Evolutionary conservation across 2,329 filamentous ascomycete genomes (phyloP).

Genomic region (Fusarium sterilihyphosum): DNA sequence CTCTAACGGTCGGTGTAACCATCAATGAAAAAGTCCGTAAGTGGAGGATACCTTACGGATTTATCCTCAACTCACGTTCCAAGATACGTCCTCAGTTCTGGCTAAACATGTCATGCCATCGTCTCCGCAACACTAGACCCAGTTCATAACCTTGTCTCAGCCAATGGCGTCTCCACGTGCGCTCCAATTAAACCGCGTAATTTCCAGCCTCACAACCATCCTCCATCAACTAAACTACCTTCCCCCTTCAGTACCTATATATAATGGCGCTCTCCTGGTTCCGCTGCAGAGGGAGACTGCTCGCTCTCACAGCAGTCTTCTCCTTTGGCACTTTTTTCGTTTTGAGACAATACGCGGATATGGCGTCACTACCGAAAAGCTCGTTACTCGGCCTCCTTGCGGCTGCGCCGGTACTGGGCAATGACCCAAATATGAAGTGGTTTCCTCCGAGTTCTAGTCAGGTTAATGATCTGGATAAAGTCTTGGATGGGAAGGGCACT

Average conservation of each 20-base stretch:
- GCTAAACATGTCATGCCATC: background rate
- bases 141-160: background rate
- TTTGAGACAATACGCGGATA: slow-evolving; percentile 21
- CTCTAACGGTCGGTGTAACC: background rate
- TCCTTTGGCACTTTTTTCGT: background rate
- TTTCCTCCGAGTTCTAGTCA: slow-evolving; percentile 63
- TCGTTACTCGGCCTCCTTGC: slow-evolving; percentile 29
- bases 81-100: background rate
- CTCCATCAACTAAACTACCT: background rate
- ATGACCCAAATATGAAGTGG: slow-evolving; percentile 61
- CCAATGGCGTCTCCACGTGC: slow-evolving; percentile 33
- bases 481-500: slow-evolving; percentile 67
- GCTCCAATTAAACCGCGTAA: slow-evolving; percentile 25
- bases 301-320: slow-evolving; percentile 11
- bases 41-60: background rate
- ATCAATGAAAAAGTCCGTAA: background rate
- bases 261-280: slow-evolving; percentile 26
- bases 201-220: slow-evolving; percentile 4
- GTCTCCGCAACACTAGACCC: background rate
- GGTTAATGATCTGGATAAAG: slow-evolving; percentile 70
- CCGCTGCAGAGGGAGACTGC: slow-evolving; percentile 1
- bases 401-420: slow-evolving; percentile 8
- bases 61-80: background rate
- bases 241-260: background rate
- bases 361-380: slow-evolving; percentile 17